Evolutionary conservation across 2,329 filamentous ascomycete species (phyloP), one percentile per base, ranked within the genome.

Genomic region (Alternaria viburni): DNA sequence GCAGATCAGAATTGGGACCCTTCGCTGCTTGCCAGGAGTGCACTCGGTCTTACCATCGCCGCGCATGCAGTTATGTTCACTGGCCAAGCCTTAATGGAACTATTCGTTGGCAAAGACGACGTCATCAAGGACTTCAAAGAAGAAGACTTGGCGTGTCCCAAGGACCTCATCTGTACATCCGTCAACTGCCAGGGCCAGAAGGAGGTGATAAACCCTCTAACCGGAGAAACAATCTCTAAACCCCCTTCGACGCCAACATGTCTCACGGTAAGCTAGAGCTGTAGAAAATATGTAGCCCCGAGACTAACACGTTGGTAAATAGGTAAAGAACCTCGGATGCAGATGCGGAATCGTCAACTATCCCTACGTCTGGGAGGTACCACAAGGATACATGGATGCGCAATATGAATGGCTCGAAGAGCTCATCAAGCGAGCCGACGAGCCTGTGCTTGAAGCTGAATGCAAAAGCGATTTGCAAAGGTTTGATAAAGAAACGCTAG

Each of bases 161-260:
- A 63, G 26, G 59, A 69, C 23, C 19, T 69, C 8, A 10, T 69
- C 7, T 69, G 66, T 28, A 41, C 54, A 11, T 36, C 32, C 10
- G 59, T 67, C n/a, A 49, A 59, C 11, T 69, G 66, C 30, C 26
- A 52, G 13, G 64, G 56, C 21, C 64, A 69, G 28, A 28, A 61
- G 12, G 26, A 28, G 26, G 26, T 28, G 26, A 1, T 12, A 28
- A 28, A 28, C 26, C 26, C 26, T 28, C 26, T 28, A 12, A 28
- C 26, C 26, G 26, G 26, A 28, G 26, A 28, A 28, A 28, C 26
- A 2, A 28, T 28, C 26, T 28, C 26, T 28, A 28, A 28, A 28
- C 3, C 23, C 28, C 28, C 28, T 30, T 30, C 28, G 28, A 30
- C 28, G 28, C 28, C 28, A 5, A 30, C 5, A 30, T 30, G 28